These are phyloP conservation scores for Suillus spraguei DNA, from an alignment of 768 basidiomycete species.

Conservation along the genomic window DNA sequence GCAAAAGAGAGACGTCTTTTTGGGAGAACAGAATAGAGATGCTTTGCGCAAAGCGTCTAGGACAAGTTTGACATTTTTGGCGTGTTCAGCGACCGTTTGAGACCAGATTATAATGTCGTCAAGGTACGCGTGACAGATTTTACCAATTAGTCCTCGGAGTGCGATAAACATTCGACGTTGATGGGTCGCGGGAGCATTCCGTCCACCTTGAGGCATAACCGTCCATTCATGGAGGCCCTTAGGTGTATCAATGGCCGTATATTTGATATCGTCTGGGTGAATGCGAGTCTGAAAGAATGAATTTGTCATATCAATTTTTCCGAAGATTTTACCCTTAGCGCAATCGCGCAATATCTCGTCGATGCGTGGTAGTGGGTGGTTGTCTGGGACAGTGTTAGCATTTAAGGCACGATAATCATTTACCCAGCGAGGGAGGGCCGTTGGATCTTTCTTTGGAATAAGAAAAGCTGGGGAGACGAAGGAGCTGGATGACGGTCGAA, in stretches of 20 bases:
- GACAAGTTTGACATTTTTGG: conserved; percentile 29
- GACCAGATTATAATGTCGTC: conserved; percentile 39
- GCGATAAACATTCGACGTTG: conserved; percentile 37
- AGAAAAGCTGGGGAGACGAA: conserved; percentile 35
- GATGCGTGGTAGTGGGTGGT: conserved; percentile 26
- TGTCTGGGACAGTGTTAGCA: conserved; percentile 24
- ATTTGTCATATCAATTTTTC: conserved; percentile 40
- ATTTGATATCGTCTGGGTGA: conserved; percentile 27
- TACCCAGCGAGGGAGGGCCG: conserved; percentile 16
- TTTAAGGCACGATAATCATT: conserved; percentile 24
- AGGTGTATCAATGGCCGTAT: conserved; percentile 35
- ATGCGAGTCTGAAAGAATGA: conserved; percentile 40
- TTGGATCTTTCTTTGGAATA: conserved; percentile 25
- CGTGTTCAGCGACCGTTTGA: conserved; percentile 35
- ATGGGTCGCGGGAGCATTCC: conserved; percentile 37
- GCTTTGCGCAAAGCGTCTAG: conserved; percentile 30
- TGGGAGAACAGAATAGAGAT: conserved; percentile 31
- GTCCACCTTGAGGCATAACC: conserved; percentile 40
- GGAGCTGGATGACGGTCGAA: conserved; percentile 27
- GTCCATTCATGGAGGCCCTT: conserved; percentile 38
- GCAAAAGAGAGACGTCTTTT: conserved; percentile 34
- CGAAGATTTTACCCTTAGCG: conserved; percentile 27
- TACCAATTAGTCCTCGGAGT: conserved; percentile 35
- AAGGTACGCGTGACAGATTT: conserved; percentile 31
- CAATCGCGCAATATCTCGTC: conserved; percentile 16